Percentiles rank a stretch among this genome's conserved stretches.
Evolutionary conservation across 2,329 filamentous ascomycete genomes (phyloP).

Genomic region (Erysiphe pulchra): DNA sequence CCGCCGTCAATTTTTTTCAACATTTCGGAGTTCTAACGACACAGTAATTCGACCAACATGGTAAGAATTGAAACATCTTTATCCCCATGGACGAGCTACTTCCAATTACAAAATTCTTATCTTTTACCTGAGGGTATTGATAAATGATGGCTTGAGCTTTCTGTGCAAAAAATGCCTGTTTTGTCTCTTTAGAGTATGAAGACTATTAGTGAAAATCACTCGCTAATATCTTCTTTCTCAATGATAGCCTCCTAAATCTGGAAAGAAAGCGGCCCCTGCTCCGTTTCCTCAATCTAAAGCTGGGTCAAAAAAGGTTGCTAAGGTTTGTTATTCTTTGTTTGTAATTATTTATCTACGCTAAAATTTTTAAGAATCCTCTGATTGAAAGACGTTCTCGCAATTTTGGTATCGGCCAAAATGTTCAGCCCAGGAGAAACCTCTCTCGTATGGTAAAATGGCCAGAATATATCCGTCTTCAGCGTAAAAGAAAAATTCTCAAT

Average conservation of each 20-base stretch:
- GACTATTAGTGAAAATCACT: slow-evolving; percentile 57
- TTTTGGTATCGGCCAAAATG: slow-evolving; percentile 97
- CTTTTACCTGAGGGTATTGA: slow-evolving; percentile 14
- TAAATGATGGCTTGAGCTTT: slow-evolving; percentile 41
- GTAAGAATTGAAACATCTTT: too few species aligned
- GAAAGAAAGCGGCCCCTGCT: slow-evolving; percentile 95
- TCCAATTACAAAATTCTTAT: too few species aligned
- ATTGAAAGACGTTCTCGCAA: slow-evolving; percentile 95
- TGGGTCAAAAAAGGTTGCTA: slow-evolving; percentile 78
- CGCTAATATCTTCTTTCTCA: slow-evolving; percentile 99
- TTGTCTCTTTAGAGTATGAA: slow-evolving; percentile 73
- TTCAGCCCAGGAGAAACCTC: slow-evolving; percentile 88
- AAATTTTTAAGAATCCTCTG: slow-evolving; percentile 60
- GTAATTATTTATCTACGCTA: slow-evolving; percentile 3
- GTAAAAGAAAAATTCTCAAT: slow-evolving; percentile 76
- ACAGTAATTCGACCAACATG: too few species aligned
- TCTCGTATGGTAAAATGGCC: slow-evolving; percentile 99
- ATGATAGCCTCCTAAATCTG: slow-evolving; percentile 97
- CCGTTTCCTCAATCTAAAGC: slow-evolving; percentile 91
- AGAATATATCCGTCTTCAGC: slow-evolving; percentile 90
- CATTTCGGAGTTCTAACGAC: too few species aligned
- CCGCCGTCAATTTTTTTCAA: too few species aligned
- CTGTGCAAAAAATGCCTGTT: slow-evolving; percentile 15
- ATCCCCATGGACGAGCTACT: too few species aligned
- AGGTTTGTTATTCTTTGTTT: slow-evolving; percentile 40